These are phyloP conservation scores for Chytriomyces sp. DNA, from an alignment of 192 early-diverging fungal species.

Conservation along the genomic window DNA sequence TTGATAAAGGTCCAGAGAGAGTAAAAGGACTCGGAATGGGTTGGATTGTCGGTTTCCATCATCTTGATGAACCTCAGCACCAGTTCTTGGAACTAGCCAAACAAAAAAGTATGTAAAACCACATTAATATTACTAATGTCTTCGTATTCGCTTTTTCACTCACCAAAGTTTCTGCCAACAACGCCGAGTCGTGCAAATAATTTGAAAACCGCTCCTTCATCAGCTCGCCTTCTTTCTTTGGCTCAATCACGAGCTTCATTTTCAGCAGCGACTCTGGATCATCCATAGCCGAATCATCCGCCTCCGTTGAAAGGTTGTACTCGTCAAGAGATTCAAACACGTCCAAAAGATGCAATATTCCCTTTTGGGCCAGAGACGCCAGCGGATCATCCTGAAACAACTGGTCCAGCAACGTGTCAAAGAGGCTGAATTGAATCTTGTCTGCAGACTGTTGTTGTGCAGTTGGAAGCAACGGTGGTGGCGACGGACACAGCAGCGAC, in stretches of 20 bases:
- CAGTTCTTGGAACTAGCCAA: constrained; percentile 9
- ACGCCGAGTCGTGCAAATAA: background rate
- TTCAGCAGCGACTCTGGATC: background rate
- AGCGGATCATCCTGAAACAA: background rate
- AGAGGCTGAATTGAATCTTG: background rate
- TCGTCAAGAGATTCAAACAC: background rate
- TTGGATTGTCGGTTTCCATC: background rate
- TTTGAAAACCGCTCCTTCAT: background rate
- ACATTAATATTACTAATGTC: background rate
- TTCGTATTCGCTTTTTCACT: background rate
- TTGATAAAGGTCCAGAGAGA: constrained; percentile 4
- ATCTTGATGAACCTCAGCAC: background rate
- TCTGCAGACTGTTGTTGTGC: background rate
- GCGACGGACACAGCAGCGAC: background rate
- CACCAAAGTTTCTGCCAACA: constrained; percentile 11
- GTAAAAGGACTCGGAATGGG: background rate
- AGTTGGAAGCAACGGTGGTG: background rate
- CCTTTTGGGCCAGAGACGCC: background rate
- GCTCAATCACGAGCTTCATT: background rate
- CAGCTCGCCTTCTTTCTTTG: background rate
- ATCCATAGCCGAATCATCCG: background rate
- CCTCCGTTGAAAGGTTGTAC: background rate
- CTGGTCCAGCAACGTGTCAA: background rate
- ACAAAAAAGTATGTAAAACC: background rate
- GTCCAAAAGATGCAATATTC: background rate